A percentile compares a stretch with the other conserved stretches of the same genome.
Conservation (phyloP, 2,329 filamentous ascomycete genomes). For the Cladophialophora bantiana region DNA sequence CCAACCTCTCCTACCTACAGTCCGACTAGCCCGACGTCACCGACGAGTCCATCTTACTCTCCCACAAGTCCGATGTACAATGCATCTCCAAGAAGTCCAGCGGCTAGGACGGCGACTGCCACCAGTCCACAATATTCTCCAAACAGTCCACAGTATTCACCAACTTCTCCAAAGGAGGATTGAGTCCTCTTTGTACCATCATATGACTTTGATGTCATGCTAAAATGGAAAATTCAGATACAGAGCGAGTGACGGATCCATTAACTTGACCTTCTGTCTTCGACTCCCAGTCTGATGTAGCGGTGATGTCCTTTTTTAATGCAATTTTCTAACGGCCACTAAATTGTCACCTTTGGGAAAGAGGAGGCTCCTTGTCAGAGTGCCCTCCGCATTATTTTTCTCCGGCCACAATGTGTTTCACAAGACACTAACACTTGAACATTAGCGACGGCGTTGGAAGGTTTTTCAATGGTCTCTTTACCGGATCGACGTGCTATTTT, state of each 20-base stretch:
- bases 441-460: slow-evolving; percentile 41
- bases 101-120: slow-evolving; percentile 55
- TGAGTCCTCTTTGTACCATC: slow-evolving; percentile 37
- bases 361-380: slow-evolving; percentile 8
- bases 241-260: slow-evolving; percentile 38
- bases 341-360: slow-evolving; percentile 30
- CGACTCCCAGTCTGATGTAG: slow-evolving; percentile 12
- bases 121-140: slow-evolving; percentile 61
- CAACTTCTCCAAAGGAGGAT: slow-evolving; percentile 42
- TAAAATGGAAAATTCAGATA: slow-evolving; percentile 15
- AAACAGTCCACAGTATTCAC: slow-evolving; percentile 56
- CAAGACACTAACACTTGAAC: slow-evolving; percentile 29
- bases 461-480: slow-evolving; percentile 29
- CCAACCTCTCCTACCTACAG: slow-evolving; percentile 68
- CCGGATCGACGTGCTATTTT: slow-evolving; percentile 23
- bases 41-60: slow-evolving; percentile 59
- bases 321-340: slow-evolving; percentile 28
- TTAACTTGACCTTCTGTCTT: slow-evolving; percentile 42
- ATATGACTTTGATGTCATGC: slow-evolving; percentile 28
- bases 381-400: slow-evolving; percentile 18
- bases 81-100: slow-evolving; percentile 43
- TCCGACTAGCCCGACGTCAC: slow-evolving; percentile 65
- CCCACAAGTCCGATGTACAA: slow-evolving; percentile 62
- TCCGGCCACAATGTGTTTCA: slow-evolving; percentile 25
- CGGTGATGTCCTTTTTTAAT: slow-evolving; percentile 29